These are phyloP conservation scores for Venturia pyrina DNA, from an alignment of 2,329 filamentous ascomycete genomes.

Conservation along the genomic window DNA sequence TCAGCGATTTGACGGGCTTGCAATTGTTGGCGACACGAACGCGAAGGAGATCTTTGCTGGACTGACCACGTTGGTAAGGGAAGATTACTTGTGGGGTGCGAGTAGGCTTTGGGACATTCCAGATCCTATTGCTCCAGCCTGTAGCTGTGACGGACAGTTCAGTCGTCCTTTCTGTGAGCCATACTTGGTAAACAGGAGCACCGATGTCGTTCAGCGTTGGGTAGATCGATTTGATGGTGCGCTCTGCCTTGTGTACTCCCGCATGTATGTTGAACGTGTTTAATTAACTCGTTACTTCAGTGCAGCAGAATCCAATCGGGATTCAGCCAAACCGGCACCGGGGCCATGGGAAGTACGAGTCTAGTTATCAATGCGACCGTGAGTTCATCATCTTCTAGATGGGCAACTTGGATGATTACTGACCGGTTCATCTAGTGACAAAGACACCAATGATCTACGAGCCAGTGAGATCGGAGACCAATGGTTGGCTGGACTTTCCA, in stretches of 20 bases:
- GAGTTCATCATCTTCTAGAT: background rate
- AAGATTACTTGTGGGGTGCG: conserved; percentile 30
- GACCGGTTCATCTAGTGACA: background rate
- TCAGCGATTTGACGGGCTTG: conserved; percentile 21
- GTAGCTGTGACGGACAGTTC: background rate
- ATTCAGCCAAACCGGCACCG: background rate
- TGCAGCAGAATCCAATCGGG: background rate
- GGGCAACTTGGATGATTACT: too few relatives aligned
- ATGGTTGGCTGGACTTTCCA: background rate
- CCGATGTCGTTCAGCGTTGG: background rate
- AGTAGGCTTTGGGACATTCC: conserved; percentile 9
- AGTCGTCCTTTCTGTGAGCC: background rate
- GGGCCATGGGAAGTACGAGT: background rate
- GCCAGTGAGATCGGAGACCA: background rate
- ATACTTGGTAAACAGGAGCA: background rate
- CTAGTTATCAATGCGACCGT: background rate
- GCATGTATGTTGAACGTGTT: background rate
- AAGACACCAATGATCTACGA: background rate
- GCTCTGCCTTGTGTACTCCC: background rate
- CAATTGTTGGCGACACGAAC: conserved; percentile 33
- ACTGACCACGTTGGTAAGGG: conserved; percentile 34
- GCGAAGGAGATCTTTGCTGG: conserved; percentile 33
- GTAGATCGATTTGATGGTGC: background rate
- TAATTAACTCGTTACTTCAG: background rate
- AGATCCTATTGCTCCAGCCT: background rate